A percentile compares a stretch with the other conserved stretches of the same genome.
These are phyloP conservation scores for Candida odintsovae DNA, from an alignment of 805 yeast species.

Conservation along the genomic window DNA sequence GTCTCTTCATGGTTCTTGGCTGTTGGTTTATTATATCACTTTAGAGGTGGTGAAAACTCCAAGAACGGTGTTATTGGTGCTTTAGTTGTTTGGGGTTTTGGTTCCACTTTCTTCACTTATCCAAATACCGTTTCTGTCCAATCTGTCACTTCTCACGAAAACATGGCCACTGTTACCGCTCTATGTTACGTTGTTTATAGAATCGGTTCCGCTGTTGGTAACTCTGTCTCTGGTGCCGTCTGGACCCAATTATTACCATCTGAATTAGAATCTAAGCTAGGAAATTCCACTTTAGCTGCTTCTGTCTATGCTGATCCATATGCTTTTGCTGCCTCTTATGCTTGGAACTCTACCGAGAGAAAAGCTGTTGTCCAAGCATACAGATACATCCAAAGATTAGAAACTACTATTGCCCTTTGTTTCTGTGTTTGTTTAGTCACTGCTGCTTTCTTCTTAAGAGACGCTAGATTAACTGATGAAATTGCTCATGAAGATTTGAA, in stretches of 20 bases:
- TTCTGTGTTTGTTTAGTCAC: slow-evolving; percentile 45
- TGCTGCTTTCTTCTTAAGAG: slow-evolving; percentile 44
- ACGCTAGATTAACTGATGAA: slow-evolving; percentile 36
- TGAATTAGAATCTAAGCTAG: slow-evolving; percentile 31
- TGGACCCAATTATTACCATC: slow-evolving; percentile 58
- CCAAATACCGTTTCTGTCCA: slow-evolving; percentile 61
- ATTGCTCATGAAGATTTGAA: slow-evolving; percentile 20
- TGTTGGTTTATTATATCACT: slow-evolving; percentile 51
- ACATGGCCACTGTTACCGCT: slow-evolving; percentile 62
- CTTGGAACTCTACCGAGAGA: slow-evolving; percentile 64
- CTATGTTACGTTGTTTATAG: slow-evolving; percentile 50
- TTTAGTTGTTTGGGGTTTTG: slow-evolving; percentile 59
- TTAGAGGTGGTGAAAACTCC: slow-evolving; percentile 47
- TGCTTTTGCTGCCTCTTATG: slow-evolving; percentile 37
- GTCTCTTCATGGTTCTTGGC: slow-evolving; percentile 52
- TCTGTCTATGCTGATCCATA: slow-evolving; percentile 50
- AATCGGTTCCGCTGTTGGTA: slow-evolving; percentile 63
- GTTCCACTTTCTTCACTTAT: slow-evolving; percentile 67
- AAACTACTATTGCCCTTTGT: slow-evolving; percentile 47
- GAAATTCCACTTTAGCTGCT: slow-evolving; percentile 34
- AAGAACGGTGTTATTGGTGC: slow-evolving; percentile 58
- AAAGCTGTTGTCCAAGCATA: slow-evolving; percentile 52
- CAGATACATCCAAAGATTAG: slow-evolving; percentile 50
- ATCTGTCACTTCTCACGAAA: slow-evolving; percentile 55
- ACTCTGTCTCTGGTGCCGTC: slow-evolving; percentile 61